phyloP scores from a whole-genome alignment of 306 rosid genomes.

The Rosa rugosa region DNA sequence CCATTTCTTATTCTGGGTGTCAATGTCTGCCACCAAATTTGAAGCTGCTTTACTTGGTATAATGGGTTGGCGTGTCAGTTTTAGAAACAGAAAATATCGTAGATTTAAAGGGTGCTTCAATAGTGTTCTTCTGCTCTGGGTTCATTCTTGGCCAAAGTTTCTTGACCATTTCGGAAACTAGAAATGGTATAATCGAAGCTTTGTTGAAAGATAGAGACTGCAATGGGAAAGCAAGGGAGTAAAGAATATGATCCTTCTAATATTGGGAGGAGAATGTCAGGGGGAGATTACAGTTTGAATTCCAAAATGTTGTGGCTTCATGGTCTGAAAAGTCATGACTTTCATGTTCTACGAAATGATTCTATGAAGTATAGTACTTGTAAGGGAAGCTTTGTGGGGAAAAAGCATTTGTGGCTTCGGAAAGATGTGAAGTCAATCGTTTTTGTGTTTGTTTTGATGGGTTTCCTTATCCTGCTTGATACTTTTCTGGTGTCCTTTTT shows the following conservation, averaged over 20 bases:
- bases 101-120: conserved; percentile 18
- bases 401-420: conserved; percentile 54
- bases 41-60: conserved; percentile 15
- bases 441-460: conserved; percentile 59
- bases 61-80: conserved; percentile 45
- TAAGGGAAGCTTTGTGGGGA: conserved; percentile 55
- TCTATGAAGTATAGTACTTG: conserved; percentile 53
- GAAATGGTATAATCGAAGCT: conserved; percentile 22
- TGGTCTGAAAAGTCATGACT: conserved; percentile 45
- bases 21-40: conserved; percentile 41
- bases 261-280: conserved; percentile 52
- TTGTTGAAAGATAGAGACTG: conserved; percentile 23
- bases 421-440: conserved; percentile 59
- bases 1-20: not conserved
- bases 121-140: conserved; percentile 17
- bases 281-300: conserved; percentile 51
- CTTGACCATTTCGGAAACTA: conserved; percentile 9
- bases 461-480: conserved; percentile 69
- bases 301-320: conserved; percentile 51
- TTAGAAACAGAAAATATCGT: conserved; percentile 26
- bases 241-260: conserved; percentile 51
- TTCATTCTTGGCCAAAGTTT: conserved; percentile 13
- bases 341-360: conserved; percentile 46
- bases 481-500: conserved; percentile 62
- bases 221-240: conserved; percentile 53